These are phyloP conservation scores for Thuidium tamariscinum DNA, from an alignment of 225 moss, liverwort and hornwort species.

Conservation along the genomic window DNA sequence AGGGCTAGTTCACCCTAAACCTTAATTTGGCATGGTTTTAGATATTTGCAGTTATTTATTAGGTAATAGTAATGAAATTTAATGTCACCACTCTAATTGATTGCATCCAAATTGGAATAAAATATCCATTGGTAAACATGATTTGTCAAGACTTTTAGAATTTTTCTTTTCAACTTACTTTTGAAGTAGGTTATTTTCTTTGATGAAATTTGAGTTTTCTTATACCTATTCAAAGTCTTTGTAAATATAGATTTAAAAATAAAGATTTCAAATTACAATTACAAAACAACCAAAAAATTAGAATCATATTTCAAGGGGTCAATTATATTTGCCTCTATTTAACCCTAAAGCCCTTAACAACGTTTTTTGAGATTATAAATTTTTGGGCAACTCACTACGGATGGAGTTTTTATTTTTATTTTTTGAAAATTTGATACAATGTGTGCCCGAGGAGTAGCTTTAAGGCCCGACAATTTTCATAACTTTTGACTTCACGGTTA, in stretches of 20 bases:
- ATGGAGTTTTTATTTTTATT: too few species aligned
- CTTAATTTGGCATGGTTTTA: neutral
- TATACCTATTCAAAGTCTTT: neutral
- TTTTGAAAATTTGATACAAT: too few species aligned
- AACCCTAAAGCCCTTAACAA: too few species aligned
- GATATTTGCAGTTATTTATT: rapidly evolving
- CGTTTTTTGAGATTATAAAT: too few species aligned
- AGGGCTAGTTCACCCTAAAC: too few species aligned
- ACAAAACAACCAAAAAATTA: neutral
- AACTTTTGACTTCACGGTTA: too few species aligned
- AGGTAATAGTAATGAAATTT: neutral
- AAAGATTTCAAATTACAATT: neutral
- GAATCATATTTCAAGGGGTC: rapidly evolving
- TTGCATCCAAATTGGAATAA: neutral
- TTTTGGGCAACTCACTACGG: too few species aligned
- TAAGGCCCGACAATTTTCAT: too few species aligned
- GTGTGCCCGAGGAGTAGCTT: too few species aligned
- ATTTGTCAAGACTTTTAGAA: neutral
- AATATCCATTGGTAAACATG: neutral
- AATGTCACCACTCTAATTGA: neutral
- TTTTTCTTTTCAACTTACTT: neutral
- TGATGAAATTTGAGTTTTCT: neutral
- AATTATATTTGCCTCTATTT: rapidly evolving
- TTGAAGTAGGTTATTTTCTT: neutral
- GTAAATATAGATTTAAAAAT: neutral